Evolutionary conservation across 495 filamentous ascomycete species (phyloP).

Genomic region (Xylaria telfairii): DNA sequence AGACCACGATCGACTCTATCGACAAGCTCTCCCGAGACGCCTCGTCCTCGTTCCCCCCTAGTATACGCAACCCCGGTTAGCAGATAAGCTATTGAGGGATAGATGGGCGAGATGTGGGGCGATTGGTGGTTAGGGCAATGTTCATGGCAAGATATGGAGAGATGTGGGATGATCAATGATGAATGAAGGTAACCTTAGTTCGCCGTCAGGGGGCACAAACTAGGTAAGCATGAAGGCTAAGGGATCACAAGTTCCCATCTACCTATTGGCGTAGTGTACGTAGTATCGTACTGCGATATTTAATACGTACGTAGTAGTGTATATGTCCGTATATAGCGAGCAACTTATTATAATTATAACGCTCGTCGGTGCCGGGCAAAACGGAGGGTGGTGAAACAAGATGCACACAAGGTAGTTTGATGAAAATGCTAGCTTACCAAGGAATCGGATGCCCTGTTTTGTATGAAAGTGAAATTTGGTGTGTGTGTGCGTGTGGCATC

Average conservation of each 20-base stretch:
- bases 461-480: too few species aligned
- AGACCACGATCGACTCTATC: not conserved
- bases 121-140: not conserved
- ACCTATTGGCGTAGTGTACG: too few species aligned
- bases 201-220: not conserved
- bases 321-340: too few species aligned
- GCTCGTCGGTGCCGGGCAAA: not conserved
- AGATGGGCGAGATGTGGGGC: not conserved
- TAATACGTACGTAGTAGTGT: too few species aligned
- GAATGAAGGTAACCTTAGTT: not conserved
- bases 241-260: not conserved
- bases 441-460: not conserved
- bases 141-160: slow-evolving; percentile 4
- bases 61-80: not conserved
- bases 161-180: slow-evolving; percentile 9
- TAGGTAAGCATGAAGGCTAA: slow-evolving; percentile 12
- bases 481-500: too few species aligned
- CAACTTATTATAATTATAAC: not conserved
- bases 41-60: not conserved
- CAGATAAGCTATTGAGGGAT: slow-evolving; percentile 12
- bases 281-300: too few species aligned
- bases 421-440: slow-evolving; percentile 7
- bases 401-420: not conserved
- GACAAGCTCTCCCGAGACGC: not conserved
- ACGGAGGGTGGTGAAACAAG: slow-evolving; percentile 4